These are phyloP conservation scores for Boletus sp. DNA, from an alignment of 768 basidiomycete species.

Conservation along the genomic window DNA sequence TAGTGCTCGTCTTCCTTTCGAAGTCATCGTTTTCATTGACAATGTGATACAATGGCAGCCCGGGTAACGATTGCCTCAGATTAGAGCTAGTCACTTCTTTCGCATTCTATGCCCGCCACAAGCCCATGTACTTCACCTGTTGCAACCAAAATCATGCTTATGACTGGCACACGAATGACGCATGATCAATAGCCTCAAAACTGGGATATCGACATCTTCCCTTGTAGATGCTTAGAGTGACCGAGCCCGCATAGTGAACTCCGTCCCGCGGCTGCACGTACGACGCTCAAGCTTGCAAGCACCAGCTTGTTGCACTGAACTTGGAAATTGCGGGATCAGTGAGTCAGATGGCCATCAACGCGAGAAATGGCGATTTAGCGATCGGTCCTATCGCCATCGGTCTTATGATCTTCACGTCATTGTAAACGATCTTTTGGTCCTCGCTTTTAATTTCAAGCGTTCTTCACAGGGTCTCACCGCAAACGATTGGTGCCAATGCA, in stretches of 20 bases:
- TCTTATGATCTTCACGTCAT: not conserved
- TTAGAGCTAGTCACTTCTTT: slow-evolving; percentile 25
- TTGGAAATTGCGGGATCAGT: not conserved
- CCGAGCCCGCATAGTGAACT: not conserved
- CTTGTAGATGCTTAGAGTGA: not conserved
- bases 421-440: not conserved
- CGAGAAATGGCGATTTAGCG: not conserved
- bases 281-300: not conserved
- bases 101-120: slow-evolving; percentile 23
- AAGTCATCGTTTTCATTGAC: not conserved
- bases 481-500: not conserved
- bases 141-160: slow-evolving; percentile 30
- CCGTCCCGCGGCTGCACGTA: not conserved
- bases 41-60: slow-evolving; percentile 27
- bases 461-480: not conserved
- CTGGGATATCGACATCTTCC: too few species aligned
- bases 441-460: not conserved
- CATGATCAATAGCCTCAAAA: not conserved
- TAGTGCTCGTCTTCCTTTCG: slow-evolving; percentile 35
- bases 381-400: not conserved
- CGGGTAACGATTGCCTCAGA: slow-evolving; percentile 44
- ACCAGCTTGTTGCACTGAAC: not conserved
- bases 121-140: slow-evolving; percentile 37
- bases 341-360: not conserved
- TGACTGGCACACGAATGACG: slow-evolving; percentile 17